phyloP scores from a whole-genome alignment of 176 grass and related monocot species.

The Musa schizocarpa region DNA sequence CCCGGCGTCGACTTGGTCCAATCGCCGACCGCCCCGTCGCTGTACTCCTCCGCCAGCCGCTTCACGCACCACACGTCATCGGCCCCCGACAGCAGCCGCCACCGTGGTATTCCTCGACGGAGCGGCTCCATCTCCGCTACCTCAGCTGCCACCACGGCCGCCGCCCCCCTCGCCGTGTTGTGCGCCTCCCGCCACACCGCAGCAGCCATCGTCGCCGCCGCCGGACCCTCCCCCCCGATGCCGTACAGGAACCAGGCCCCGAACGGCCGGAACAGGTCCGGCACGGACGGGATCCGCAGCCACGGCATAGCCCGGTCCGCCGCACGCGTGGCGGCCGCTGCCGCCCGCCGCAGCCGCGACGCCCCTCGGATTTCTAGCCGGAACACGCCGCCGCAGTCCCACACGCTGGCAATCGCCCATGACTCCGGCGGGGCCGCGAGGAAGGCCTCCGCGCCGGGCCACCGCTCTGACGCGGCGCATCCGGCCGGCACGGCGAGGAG shows the following conservation, averaged over 20 bases:
- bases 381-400: conserved; percentile 83
- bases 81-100: conserved; percentile 56
- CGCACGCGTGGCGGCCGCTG: conserved; percentile 40
- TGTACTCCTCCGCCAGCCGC: conserved; percentile 37
- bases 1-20: conserved; percentile 67
- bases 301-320: conserved; percentile 54
- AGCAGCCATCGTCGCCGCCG: conserved; percentile 25
- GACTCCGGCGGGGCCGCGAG: conserved; percentile 51
- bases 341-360: conserved; percentile 30
- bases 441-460: conserved; percentile 51
- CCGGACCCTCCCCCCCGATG: conserved; percentile 44
- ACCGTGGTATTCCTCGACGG: conserved; percentile 52
- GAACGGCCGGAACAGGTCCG: conserved; percentile 65
- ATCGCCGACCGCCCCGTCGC: conserved; percentile 36
- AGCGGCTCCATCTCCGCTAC: conserved; percentile 58
- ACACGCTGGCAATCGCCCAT: conserved; percentile 73
- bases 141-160: conserved; percentile 53
- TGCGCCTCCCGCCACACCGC: conserved; percentile 44
- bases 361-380: conserved; percentile 68
- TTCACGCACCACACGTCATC: conserved; percentile 95
- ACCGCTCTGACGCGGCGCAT: conserved; percentile 11
- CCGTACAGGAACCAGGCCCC: conserved; percentile 79
- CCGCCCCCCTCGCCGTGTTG: conserved; percentile 53
- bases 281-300: conserved; percentile 67
- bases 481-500: conserved; percentile 36